Percentiles rank a stretch among this genome's conserved stretches.
Conservation (phyloP, 176 grass and related monocot species). For the Rhynchospora tenuis region DNA sequence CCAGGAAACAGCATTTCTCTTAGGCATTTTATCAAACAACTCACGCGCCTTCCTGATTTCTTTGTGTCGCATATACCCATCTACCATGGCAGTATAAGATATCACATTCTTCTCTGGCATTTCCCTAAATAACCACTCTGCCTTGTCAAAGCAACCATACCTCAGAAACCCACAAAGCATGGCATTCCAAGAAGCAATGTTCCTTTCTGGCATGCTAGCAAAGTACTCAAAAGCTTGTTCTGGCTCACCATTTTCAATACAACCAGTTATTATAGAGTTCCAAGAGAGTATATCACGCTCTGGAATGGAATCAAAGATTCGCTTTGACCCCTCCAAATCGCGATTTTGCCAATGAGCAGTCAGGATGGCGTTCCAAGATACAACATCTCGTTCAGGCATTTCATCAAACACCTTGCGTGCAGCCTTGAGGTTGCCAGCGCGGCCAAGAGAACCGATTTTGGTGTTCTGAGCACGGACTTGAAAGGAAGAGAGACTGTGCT, state of each 20-base stretch:
- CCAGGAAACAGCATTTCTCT: slow-evolving; percentile 62
- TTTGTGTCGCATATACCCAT: slow-evolving; percentile 38
- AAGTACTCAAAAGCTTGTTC: slow-evolving; percentile 57
- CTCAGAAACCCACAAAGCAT: slow-evolving; percentile 63
- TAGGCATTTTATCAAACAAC: slow-evolving; percentile 67
- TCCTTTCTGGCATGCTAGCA: slow-evolving; percentile 40
- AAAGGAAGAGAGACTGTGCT: slow-evolving; percentile 3
- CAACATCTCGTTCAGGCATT: slow-evolving; percentile 61
- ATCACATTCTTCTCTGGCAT: slow-evolving; percentile 71
- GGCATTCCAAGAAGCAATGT: slow-evolving; percentile 79
- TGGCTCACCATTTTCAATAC: slow-evolving; percentile 52
- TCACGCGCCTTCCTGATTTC: slow-evolving; percentile 45
- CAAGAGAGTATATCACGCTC: slow-evolving; percentile 70
- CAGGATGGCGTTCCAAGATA: slow-evolving; percentile 79
- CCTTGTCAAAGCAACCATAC: slow-evolving; percentile 40
- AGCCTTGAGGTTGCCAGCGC: slow-evolving; percentile 45
- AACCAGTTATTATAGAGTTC: slow-evolving; percentile 73
- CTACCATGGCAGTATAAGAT: slow-evolving; percentile 73
- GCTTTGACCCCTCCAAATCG: slow-evolving; percentile 40
- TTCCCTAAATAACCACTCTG: slow-evolving; percentile 47
- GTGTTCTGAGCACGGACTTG: slow-evolving; percentile 30
- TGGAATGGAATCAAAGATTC: slow-evolving; percentile 65
- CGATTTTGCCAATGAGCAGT: slow-evolving; percentile 65
- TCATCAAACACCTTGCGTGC: slow-evolving; percentile 74
- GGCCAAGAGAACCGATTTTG: slow-evolving; percentile 41